These are phyloP conservation scores for Pythium brachiatum DNA, from an alignment of 352 stramenopile genomes.

Conservation along the genomic window DNA sequence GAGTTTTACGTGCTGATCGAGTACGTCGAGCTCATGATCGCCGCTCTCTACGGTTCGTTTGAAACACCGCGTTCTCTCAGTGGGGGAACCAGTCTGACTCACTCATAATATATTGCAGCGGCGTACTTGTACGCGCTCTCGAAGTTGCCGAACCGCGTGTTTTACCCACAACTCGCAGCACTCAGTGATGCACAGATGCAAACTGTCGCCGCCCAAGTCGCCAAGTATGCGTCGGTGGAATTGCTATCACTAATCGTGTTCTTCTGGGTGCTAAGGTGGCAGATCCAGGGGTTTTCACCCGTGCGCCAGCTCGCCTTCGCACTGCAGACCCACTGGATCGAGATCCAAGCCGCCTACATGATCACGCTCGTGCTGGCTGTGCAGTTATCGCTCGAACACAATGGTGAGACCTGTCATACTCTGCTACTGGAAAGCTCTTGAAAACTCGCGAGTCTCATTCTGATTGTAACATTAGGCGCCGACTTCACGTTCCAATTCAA, in stretches of 20 bases:
- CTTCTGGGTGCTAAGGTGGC: background rate
- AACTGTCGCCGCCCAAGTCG: background rate
- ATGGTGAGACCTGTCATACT: background rate
- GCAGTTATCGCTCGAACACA: background rate
- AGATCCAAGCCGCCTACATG: background rate
- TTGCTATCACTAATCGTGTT: background rate
- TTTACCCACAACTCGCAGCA: background rate
- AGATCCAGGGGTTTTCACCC: background rate
- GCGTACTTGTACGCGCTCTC: background rate
- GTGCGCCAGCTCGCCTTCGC: background rate
- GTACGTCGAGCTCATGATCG: conserved; percentile 33
- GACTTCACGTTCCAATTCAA: background rate
- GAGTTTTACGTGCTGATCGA: conserved; percentile 35
- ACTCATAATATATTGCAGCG: background rate
- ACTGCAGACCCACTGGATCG: background rate
- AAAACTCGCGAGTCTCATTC: background rate
- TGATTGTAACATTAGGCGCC: no score
- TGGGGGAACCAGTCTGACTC: background rate
- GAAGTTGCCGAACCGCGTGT: background rate
- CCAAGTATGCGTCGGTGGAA: background rate
- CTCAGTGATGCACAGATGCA: background rate
- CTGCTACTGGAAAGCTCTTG: background rate
- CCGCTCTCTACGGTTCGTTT: conserved; percentile 29
- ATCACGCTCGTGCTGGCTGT: background rate
- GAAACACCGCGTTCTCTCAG: background rate